Conservation (phyloP, 345 rosid genomes). For the Barbarea vulgaris region DNA sequence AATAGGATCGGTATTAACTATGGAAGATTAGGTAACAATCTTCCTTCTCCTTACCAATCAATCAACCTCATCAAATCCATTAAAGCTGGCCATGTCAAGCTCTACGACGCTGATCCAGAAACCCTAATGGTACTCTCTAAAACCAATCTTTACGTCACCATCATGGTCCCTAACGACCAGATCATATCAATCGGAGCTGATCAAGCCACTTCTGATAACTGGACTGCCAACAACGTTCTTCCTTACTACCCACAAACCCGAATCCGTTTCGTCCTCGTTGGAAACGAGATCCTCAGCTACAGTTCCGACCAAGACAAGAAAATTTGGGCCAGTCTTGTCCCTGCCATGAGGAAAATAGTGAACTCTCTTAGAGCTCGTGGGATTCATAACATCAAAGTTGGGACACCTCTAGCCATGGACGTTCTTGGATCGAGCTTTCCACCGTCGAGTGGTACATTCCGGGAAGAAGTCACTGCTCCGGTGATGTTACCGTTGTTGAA, state of each 20-base stretch:
- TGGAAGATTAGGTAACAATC: slow-evolving; percentile 45
- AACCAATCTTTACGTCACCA: slow-evolving; percentile 54
- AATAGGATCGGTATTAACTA: slow-evolving; percentile 40
- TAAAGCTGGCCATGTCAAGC: slow-evolving; percentile 56
- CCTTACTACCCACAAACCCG: slow-evolving; percentile 55
- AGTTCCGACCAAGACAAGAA: slow-evolving; percentile 42
- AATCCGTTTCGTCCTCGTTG: slow-evolving; percentile 60
- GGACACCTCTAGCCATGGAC: slow-evolving; percentile 85
- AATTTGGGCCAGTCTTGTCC: slow-evolving; percentile 59
- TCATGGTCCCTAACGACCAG: slow-evolving; percentile 66
- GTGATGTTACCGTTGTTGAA: slow-evolving; percentile 62
- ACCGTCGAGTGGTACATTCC: slow-evolving; percentile 66
- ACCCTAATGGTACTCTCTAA: slow-evolving; percentile 53
- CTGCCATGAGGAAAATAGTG: slow-evolving; percentile 63
- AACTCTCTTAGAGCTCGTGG: slow-evolving; percentile 46
- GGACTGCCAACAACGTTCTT: slow-evolving; percentile 58
- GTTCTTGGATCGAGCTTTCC: slow-evolving; percentile 55
- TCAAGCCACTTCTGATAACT: slow-evolving; percentile 48
- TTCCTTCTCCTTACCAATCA: slow-evolving; percentile 60
- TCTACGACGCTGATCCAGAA: slow-evolving; percentile 63
- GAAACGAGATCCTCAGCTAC: slow-evolving; percentile 76
- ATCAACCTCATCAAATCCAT: slow-evolving; percentile 52
- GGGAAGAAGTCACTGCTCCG: slow-evolving; percentile 49
- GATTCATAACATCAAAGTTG: slow-evolving; percentile 61
- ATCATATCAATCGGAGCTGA: slow-evolving; percentile 50